Base-by-base conservation (phyloP, 73 alveolate species). In the Durusdinium trenchii region DNA sequence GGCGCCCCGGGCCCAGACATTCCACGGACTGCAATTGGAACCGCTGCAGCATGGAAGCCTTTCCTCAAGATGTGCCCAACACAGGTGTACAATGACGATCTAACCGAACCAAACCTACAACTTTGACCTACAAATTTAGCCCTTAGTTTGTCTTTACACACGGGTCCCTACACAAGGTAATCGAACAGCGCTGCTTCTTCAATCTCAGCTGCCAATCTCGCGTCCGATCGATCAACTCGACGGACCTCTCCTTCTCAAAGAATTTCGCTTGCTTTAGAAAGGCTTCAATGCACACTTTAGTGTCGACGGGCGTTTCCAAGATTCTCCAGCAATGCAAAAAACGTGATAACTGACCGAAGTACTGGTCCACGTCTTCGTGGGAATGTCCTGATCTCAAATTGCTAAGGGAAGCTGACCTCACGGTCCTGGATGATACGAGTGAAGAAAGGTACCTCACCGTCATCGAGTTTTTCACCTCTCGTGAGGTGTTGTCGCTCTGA, bases 1-100 rank as follows among this genome's bases (percentile, higher is more conserved):
- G 87, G 87, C 5, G 87, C 87, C 0, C 87, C 87, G 23, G 87
- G 87, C 42, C 87, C 87, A 26, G 46, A 78, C 87, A 78, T 43
- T 6, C 87, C 87, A 9, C 46, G 42, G 23, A 78, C 62, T 40
- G 32, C 42, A 40, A 78, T 40, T 9, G 87, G 87, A 9, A 78
- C 62, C 26, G 87, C 87, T 43, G 62, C 87, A 0, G 43, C 43
- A 40, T 78, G 62, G 40, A 78, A 78, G 10, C 87, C 87, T 78
- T 46, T 42, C 87, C 87, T 78, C 30, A 28, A 61, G 4, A 10
- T n/a, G n/a, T 3, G 7, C 43, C 32, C 69, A 57, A 57, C 38
- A 43, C 43, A 42, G 16, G 5, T 43, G 40, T 35, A 45, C 23
- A 4, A 73, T 73, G 76, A 9, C 52, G 40, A 73, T 51, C 18